Evolutionary conservation across 257 asterid genomes (phyloP).

Genomic region (Galeopsis tetrahit): DNA sequence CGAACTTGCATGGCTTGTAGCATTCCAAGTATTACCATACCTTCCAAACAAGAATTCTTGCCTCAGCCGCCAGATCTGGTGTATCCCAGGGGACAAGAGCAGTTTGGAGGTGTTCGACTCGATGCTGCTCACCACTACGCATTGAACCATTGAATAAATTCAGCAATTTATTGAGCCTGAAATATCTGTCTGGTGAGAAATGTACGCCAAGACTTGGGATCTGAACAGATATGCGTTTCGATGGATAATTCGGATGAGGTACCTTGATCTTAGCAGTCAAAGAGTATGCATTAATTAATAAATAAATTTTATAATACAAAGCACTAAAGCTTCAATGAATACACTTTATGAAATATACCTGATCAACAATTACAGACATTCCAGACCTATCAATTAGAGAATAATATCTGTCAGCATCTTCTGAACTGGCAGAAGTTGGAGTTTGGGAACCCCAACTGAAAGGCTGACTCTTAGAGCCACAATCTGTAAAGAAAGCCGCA

Average conservation of each 20-base stretch:
- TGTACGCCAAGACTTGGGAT: conserved; percentile 95
- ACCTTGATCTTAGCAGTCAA: conserved; percentile 69
- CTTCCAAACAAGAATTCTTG: conserved; percentile 93
- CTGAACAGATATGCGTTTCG: conserved; percentile 84
- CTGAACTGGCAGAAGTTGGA: conserved; percentile 54
- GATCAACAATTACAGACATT: conserved; percentile 90
- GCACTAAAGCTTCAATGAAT: conserved; percentile 18
- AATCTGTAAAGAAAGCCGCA: conserved; percentile 84
- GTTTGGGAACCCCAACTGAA: conserved; percentile 63
- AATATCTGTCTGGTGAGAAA: conserved; percentile 88
- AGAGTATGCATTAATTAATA: conserved; percentile 32
- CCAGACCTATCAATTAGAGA: conserved; percentile 93
- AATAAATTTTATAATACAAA: conserved; percentile 19
- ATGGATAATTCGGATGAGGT: conserved; percentile 83
- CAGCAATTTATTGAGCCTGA: conserved; percentile 73
- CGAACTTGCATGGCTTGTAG: conserved; percentile 8
- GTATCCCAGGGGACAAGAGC: conserved; percentile 81
- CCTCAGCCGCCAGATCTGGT: conserved; percentile 86
- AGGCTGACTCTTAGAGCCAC: conserved; percentile 53
- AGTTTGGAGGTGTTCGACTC: conserved; percentile 51
- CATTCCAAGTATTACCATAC: conserved; percentile 48
- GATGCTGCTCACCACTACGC: conserved; percentile 63
- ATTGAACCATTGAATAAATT: conserved; percentile 59
- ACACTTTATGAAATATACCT: conserved; percentile 53
- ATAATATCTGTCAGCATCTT: conserved; percentile 56